Conservation (phyloP, 192 early-diverging fungal species). For the Bifiguratus adelaidae region DNA sequence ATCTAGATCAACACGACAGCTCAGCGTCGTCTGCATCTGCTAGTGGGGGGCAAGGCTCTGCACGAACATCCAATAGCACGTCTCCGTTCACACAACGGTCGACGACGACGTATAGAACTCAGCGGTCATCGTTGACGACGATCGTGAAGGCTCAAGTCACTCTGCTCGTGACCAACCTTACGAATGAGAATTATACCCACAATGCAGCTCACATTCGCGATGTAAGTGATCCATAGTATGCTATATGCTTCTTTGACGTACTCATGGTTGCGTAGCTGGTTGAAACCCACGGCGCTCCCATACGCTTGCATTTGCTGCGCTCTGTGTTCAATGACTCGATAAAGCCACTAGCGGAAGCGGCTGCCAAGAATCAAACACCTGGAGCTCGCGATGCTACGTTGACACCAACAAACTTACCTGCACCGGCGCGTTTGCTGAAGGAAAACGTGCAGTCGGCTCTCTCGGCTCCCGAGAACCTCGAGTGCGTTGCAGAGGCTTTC, state of each 20-base stretch:
- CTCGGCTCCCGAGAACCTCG: background rate
- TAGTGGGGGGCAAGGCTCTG: no score
- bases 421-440: constrained; percentile 5
- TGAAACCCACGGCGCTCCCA: constrained; percentile 35
- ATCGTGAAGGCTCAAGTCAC: constrained; percentile 48
- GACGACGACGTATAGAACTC: constrained; percentile 26
- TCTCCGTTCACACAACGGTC: no score
- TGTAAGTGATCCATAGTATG: constrained; percentile 17
- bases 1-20: no score
- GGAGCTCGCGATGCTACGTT: no score
- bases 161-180: constrained; percentile 36
- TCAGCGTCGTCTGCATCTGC: no score
- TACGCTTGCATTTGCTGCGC: constrained; percentile 36
- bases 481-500: constrained; percentile 19
- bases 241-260: background rate
- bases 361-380: no score
- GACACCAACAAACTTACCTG: background rate
- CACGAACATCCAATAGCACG: no score
- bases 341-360: no score
- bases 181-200: constrained; percentile 34
- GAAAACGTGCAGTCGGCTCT: constrained; percentile 7
- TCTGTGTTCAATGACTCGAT: constrained; percentile 11
- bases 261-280: constrained; percentile 21
- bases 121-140: constrained; percentile 32
- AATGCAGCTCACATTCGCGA: constrained; percentile 35